Percentiles rank a stretch among this genome's conserved stretches.
Conservation (phyloP, 306 rosid species). For the Cicer pinnatifidum region DNA sequence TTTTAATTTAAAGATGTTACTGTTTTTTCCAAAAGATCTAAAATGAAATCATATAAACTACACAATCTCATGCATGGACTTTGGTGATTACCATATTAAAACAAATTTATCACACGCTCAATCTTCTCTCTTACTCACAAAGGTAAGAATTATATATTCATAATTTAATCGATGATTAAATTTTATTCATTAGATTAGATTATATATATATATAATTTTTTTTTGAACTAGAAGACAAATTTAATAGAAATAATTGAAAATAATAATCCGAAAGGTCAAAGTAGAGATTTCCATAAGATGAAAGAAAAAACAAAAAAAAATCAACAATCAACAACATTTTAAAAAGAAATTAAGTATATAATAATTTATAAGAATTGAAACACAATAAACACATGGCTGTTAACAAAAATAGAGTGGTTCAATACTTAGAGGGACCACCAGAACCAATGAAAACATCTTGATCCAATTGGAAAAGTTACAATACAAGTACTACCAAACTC, state of each 20-base stretch:
- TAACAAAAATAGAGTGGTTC: conserved; percentile 4
- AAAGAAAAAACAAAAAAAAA: not conserved
- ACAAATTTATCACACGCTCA: too few relatives aligned
- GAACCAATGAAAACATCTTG: conserved; percentile 40
- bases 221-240: too few relatives aligned
- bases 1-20: too few relatives aligned
- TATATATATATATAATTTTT: too few relatives aligned
- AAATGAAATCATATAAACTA: too few relatives aligned
- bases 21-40: too few relatives aligned
- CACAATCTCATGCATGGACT: too few relatives aligned
- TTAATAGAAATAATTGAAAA: not conserved
- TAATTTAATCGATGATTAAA: too few relatives aligned
- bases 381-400: conserved; percentile 43
- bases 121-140: too few relatives aligned
- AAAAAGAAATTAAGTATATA: not conserved
- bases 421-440: conserved; percentile 32
- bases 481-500: not conserved
- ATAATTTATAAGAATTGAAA: not conserved
- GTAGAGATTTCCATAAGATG: not conserved
- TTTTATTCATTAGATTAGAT: too few relatives aligned
- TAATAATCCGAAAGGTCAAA: conserved; percentile 6
- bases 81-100: too few relatives aligned
- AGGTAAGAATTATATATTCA: too few relatives aligned
- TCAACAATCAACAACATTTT: not conserved
- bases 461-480: not conserved